Base-by-base conservation (phyloP, 768 basidiomycete species). In the Tylopilus subfusipes region DNA sequence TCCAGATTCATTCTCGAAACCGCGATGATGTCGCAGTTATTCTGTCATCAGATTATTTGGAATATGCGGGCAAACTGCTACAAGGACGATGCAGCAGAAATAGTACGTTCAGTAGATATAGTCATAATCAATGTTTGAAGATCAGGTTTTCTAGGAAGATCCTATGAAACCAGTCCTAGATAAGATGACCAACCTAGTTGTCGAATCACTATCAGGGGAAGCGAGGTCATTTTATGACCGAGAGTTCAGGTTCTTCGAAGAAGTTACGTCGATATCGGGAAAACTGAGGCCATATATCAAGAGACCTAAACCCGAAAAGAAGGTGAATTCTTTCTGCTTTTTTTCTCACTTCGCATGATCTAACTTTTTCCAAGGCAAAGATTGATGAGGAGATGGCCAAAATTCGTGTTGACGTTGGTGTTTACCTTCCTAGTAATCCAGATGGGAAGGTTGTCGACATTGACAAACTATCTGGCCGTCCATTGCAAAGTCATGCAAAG, bases 21-120 rank as follows among this genome's bases (percentile, higher is more conserved):
- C 0, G 88, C 96, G 8, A 96, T 92, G 73, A 93, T 98, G 49
- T 98, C 96, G 2, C 95, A 96, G 68, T 72, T 93, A 22, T 99
- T 99, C 76, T 99, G 97, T 67, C 97, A 99, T 68, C 97, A 99
- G 74, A 98, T 98, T 59, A 92, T 99, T 57, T 99, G 97, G 97
- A 99, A 98, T 69, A 98, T 98, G 97, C 96, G 96, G 65, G 97
- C 97, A 5, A 99, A 99, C 65, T 93, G 90, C 57, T 97, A 85
- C 70, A 92, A 89, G 63, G 96, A 94, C 63, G 97, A 98, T 64
- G 75, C 78, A 8, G 92, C 84, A 14, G 94, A 95, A 69, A 77
- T 89, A 54, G 93, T 90, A 63, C 48, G 82, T 75, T 49, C 31
- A 12, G 2, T 16, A 25, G 49, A 7, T 16, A 3, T 55, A n/a